Conservation (phyloP, 805 yeast species). For the Candida broadrunensis region DNA sequence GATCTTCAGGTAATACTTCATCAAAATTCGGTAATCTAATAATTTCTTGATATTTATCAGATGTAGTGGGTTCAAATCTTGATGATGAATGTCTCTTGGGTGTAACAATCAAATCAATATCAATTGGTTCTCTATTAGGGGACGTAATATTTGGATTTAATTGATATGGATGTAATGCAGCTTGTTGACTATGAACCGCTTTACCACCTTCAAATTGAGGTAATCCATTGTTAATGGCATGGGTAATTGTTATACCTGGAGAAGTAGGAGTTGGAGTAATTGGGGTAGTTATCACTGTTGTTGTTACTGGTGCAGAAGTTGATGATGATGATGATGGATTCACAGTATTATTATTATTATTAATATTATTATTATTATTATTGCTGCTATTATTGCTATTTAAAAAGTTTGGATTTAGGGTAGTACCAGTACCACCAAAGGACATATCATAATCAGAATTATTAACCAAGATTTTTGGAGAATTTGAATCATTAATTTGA, state of each 20-base stretch:
- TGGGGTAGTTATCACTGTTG: conserved; percentile 6
- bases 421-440: neutral
- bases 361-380: neutral
- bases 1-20: conserved; percentile 79
- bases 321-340: neutral
- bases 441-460: conserved; percentile 4
- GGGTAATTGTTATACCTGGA: conserved; percentile 8
- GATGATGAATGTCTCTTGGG: conserved; percentile 93
- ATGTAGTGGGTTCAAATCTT: conserved; percentile 73
- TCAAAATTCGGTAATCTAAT: conserved; percentile 81
- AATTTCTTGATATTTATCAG: conserved; percentile 43
- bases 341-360: too few relatives aligned
- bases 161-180: conserved; percentile 15
- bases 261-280: conserved; percentile 21
- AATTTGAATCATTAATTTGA: conserved; percentile 2
- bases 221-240: neutral
- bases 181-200: conserved; percentile 20
- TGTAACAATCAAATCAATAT: conserved; percentile 70
- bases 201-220: conserved; percentile 3
- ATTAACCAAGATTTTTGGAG: too few relatives aligned
- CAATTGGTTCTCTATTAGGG: conserved; percentile 63
- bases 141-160: conserved; percentile 42
- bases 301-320: conserved; percentile 3
- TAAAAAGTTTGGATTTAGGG: neutral
- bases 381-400: neutral